Percentiles rank a stretch among this genome's conserved stretches.
Evolutionary conservation across 768 basidiomycete species (phyloP).

Genomic region (Mycena rosella): DNA sequence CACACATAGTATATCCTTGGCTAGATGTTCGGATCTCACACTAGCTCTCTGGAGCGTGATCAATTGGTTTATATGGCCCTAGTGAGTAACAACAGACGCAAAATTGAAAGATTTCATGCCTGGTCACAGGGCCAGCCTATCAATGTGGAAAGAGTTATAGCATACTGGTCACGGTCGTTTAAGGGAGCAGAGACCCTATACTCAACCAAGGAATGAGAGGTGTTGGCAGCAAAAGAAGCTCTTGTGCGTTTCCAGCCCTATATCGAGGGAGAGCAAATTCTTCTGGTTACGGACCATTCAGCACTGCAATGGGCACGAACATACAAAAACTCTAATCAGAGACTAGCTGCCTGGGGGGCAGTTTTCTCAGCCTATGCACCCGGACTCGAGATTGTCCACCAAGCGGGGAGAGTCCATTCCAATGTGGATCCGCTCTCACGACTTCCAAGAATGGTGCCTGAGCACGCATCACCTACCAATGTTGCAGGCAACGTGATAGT

Average conservation of each 20-base stretch:
- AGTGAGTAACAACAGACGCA: too few species aligned
- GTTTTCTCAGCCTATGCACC: conserved; percentile 37
- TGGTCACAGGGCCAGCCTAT: too few species aligned
- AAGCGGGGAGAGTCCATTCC: conserved; percentile 8
- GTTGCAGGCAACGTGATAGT: too few species aligned
- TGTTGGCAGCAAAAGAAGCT: conserved; percentile 42
- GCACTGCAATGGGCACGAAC: conserved; percentile 26
- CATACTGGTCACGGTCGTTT: conserved; percentile 33
- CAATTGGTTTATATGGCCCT: too few species aligned
- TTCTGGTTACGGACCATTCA: conserved; percentile 29
- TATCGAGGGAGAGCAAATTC: conserved; percentile 45
- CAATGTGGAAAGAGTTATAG: too few species aligned
- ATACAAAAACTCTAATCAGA: conserved; percentile 23
- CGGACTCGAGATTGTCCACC: conserved; percentile 12
- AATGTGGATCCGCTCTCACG: conserved; percentile 25
- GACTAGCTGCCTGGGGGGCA: conserved; percentile 42
- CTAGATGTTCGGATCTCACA: too few species aligned
- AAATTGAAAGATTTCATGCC: too few species aligned
- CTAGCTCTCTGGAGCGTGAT: too few species aligned
- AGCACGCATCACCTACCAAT: too few species aligned
- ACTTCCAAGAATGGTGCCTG: too few species aligned
- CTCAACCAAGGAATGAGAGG: conserved; percentile 46
- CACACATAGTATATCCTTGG: too few species aligned
- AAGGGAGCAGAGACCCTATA: conserved; percentile 43
- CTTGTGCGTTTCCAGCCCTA: conserved; percentile 45